Base-by-base conservation (phyloP, 148 eudicot genomes). In the Amaranthus palmeri region DNA sequence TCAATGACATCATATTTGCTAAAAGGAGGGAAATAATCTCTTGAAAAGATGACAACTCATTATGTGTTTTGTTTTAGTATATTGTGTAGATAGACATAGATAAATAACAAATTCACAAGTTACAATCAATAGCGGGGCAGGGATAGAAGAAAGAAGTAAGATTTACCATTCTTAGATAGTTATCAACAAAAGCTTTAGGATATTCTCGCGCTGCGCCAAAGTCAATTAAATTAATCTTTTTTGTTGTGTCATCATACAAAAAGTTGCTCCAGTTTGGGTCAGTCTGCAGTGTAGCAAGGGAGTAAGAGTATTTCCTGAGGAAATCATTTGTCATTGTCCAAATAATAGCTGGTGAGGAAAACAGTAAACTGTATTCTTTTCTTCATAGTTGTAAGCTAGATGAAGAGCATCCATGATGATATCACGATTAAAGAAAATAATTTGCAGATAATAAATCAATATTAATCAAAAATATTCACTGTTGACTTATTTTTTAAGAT, bases 191-290 rank as follows among this genome's bases (percentile, higher is more conserved):
- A 69, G 80, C 48, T 77, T 89, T 91, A 15, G 93, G 93, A 81
- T 64, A 91, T 74, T 85, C 88, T 13, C 98, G 87, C 13, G 97
- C 98, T 58, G 98, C 98, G 72, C 98, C 98, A 62, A 93, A 93
- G 88, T 93, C 98, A 8, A 93, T 91, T 68, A 93, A 92, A 81
- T 93, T 91, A 61, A 91, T 83, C 72, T 82, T 25, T 69, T 81
- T 89, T 70, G 85, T 60, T 61, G 70, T 57, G 67, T 85, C 92
- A 79, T 93, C 84, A 45, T 82, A 93, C 76, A 93, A 78, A 74
- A 86, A 93, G 68, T 93, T 93, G 69, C 98, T 79, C 98, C 98
- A 93, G 75, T 93, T 93, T 66, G 98, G 98, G 82, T 93, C 98
- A 68, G 97, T 93, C 98, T 93, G 95, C 96, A 84, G 65, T 48